Percentiles rank a stretch among this genome's conserved stretches.
These are phyloP conservation scores for Hypomyces perniciosus DNA, from an alignment of 2,329 filamentous ascomycete species.

Conservation along the genomic window DNA sequence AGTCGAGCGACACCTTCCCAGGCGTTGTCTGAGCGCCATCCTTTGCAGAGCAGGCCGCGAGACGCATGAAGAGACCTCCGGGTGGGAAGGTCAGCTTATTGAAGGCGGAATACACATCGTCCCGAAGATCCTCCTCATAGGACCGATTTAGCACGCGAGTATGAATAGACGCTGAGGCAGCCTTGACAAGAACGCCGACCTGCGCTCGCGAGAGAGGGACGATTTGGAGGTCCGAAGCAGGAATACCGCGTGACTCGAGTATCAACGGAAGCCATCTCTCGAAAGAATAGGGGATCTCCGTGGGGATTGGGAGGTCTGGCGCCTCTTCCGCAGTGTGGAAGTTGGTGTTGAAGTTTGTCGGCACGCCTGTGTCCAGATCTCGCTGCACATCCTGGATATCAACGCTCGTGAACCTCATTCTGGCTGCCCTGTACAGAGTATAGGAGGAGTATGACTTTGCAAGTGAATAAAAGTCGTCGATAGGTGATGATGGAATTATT, in stretches of 20 bases:
- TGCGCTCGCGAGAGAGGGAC: slow-evolving; percentile 24
- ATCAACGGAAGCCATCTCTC: slow-evolving; percentile 37
- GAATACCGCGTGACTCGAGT: slow-evolving; percentile 26
- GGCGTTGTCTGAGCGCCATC: slow-evolving; percentile 26
- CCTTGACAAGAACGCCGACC: slow-evolving; percentile 24
- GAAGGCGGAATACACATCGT: slow-evolving; percentile 24
- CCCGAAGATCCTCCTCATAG: slow-evolving; percentile 28
- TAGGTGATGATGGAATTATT: too few species aligned
- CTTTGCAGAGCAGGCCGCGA: slow-evolving; percentile 39
- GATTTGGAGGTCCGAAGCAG: slow-evolving; percentile 21
- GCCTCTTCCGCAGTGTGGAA: slow-evolving; percentile 29
- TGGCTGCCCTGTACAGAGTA: not conserved
- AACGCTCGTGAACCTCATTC: slow-evolving; percentile 13
- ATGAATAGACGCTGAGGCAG: slow-evolving; percentile 27
- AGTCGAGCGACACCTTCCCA: slow-evolving; percentile 23
- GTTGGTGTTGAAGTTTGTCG: slow-evolving; percentile 29
- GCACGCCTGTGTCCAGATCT: slow-evolving; percentile 11
- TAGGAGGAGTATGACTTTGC: too few species aligned
- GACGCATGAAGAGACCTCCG: slow-evolving; percentile 36
- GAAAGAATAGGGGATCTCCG: slow-evolving; percentile 33
- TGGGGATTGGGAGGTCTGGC: slow-evolving; percentile 22
- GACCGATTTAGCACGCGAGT: slow-evolving; percentile 23
- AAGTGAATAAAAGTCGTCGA: too few species aligned
- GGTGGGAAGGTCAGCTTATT: slow-evolving; percentile 23
- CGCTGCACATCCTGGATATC: slow-evolving; percentile 12